Evolutionary conservation across 1,284 basidiomycete species (phyloP).

Genomic region (Termitomyces sp.): DNA sequence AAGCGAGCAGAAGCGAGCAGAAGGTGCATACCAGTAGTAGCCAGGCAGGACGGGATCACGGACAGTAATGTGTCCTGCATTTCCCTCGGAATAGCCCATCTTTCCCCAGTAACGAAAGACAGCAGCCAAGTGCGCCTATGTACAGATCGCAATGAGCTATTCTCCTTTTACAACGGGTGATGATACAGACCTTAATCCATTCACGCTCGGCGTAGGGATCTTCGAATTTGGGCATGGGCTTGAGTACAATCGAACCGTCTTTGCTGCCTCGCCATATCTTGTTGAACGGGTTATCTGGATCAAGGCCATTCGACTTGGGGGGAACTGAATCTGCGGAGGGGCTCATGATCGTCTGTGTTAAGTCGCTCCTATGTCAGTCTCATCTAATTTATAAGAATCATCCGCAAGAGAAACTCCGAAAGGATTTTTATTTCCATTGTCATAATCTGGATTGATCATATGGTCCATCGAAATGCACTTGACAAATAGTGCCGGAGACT

Average conservation of each 20-base stretch:
- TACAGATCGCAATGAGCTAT: neutral
- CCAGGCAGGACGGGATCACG: slow-evolving; percentile 25
- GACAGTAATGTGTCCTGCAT: slow-evolving; percentile 62
- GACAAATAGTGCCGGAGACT: no score
- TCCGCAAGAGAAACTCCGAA: neutral
- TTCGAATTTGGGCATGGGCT: slow-evolving; percentile 20
- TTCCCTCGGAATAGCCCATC: slow-evolving; percentile 55
- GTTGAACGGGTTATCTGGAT: slow-evolving; percentile 12
- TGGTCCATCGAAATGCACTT: neutral
- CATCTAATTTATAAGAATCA: neutral
- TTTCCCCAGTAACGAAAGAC: slow-evolving; percentile 33
- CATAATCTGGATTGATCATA: neutral
- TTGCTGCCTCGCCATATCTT: slow-evolving; percentile 19
- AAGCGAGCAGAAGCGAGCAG: neutral
- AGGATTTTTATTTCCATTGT: neutral
- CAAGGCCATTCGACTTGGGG: neutral
- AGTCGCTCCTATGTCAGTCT: neutral
- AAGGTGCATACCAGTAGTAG: slow-evolving; percentile 22
- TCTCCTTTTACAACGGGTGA: neutral
- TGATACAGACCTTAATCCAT: slow-evolving; percentile 22
- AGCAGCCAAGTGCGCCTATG: slow-evolving; percentile 24
- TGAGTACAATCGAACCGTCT: slow-evolving; percentile 19
- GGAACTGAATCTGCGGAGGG: slow-evolving; percentile 8
- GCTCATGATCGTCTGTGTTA: slow-evolving; percentile 8
- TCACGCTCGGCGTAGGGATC: slow-evolving; percentile 23